A percentile compares a stretch with the other conserved stretches of the same genome.
Evolutionary conservation across 2,329 filamentous ascomycete genomes (phyloP).

Genomic region (Tolypocladium ophioglossoides): DNA sequence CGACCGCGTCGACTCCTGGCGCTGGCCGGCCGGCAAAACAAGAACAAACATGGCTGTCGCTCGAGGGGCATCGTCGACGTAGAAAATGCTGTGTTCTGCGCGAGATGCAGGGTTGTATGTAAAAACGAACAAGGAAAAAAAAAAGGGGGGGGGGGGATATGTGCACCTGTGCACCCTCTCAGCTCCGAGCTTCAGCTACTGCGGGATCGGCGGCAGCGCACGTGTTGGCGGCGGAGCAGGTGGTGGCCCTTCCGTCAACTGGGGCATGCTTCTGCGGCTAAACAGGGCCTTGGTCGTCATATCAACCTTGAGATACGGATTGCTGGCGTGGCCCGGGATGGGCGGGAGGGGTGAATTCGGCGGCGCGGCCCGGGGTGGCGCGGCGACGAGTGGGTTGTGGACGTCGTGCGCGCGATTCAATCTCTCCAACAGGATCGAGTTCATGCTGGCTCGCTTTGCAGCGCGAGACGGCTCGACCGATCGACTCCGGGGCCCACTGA

Average conservation of each 20-base stretch:
- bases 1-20: not conserved
- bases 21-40: not conserved
- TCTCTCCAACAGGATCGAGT: constrained; percentile 15
- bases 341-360: constrained; percentile 20
- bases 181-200: constrained; percentile 8
- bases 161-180: not conserved
- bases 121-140: not conserved
- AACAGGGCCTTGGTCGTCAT: constrained; percentile 12
- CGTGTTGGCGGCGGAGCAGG: constrained; percentile 43
- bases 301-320: constrained; percentile 10
- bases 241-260: constrained; percentile 37
- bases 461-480: constrained; percentile 7
- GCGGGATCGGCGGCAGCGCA: constrained; percentile 43
- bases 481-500: constrained; percentile 1
- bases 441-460: constrained; percentile 17
- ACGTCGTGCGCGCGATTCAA: constrained; percentile 10
- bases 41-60: not conserved
- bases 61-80: not conserved
- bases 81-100: not conserved
- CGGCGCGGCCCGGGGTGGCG: constrained; percentile 13
- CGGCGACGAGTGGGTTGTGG: constrained; percentile 4
- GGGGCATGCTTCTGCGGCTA: constrained; percentile 39
- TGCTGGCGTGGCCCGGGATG: constrained; percentile 15
- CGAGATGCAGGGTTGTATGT: not conserved
- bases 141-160: not conserved